Percentiles rank a stretch among this genome's conserved stretches.
Evolutionary conservation across 257 asterid species (phyloP).

Genomic region (Petrea volubilis): DNA sequence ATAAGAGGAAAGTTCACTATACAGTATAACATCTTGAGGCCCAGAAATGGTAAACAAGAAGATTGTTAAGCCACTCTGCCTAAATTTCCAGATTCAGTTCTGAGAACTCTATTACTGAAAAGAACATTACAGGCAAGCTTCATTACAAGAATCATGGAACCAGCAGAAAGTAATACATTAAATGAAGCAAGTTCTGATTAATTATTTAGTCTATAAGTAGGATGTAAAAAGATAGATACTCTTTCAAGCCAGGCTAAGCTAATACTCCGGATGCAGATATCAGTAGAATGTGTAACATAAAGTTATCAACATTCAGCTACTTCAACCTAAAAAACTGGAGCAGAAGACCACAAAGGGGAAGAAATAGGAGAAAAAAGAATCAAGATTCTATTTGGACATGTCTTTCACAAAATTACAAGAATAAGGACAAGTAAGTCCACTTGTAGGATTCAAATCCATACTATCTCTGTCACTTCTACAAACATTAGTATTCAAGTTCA

Average conservation of each 20-base stretch:
- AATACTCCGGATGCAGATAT: neutral
- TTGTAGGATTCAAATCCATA: too few species aligned
- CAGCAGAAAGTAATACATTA: neutral
- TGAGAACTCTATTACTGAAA: neutral
- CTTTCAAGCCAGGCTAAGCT: neutral
- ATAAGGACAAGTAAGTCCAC: too few species aligned
- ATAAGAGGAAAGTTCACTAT: neutral
- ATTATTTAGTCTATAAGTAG: neutral
- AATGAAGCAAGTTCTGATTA: neutral
- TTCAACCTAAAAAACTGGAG: neutral
- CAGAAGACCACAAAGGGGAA: neutral
- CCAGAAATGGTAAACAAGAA: neutral
- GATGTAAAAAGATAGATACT: neutral
- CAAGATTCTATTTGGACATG: too few species aligned
- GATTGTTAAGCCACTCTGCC: neutral
- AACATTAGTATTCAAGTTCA: too few species aligned
- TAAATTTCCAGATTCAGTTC: constrained; percentile 1
- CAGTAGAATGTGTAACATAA: neutral
- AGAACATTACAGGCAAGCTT: constrained; percentile 16
- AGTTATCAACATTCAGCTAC: neutral
- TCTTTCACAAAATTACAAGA: too few species aligned
- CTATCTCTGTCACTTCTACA: too few species aligned
- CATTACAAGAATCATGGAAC: neutral
- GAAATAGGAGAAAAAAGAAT: too few species aligned
- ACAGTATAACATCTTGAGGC: constrained; percentile 4